phyloP scores from a whole-genome alignment of 2,329 filamentous ascomycete genomes.

The Diaporthe ilicicola region DNA sequence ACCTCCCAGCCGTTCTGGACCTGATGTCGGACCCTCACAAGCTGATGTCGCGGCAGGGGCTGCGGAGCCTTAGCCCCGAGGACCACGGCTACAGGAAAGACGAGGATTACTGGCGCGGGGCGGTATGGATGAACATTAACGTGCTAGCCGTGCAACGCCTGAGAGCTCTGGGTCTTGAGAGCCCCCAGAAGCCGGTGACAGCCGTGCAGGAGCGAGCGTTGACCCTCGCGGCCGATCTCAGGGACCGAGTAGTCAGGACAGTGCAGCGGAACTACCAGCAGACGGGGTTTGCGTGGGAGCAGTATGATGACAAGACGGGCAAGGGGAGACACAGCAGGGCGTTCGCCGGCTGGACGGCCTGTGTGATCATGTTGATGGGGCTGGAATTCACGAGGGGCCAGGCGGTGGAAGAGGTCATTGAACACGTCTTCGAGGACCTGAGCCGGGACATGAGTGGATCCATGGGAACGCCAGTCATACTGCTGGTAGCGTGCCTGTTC shows the following conservation, averaged over 20 bases:
- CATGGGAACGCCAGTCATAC: not conserved
- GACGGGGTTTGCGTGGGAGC: conserved; percentile 77
- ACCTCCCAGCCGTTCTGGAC: conserved; percentile 34
- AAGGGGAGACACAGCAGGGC: conserved; percentile 73
- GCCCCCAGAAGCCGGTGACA: not conserved
- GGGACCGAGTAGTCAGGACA: conserved; percentile 31
- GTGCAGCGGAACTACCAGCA: conserved; percentile 63
- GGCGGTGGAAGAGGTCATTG: conserved; percentile 8
- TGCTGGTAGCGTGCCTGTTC: not conserved
- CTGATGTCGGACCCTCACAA: conserved; percentile 31
- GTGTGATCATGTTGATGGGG: conserved; percentile 75
- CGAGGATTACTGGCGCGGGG: conserved; percentile 38
- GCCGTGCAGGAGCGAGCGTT: conserved; percentile 23
- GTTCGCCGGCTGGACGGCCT: conserved; percentile 78
- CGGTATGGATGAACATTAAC: conserved; percentile 38
- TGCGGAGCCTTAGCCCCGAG: conserved; percentile 35
- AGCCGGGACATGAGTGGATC: conserved; percentile 2
- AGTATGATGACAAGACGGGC: conserved; percentile 74
- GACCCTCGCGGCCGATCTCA: conserved; percentile 35
- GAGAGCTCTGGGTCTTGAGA: conserved; percentile 43
- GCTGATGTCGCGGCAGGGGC: conserved; percentile 33
- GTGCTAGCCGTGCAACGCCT: conserved; percentile 66
- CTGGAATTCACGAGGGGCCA: conserved; percentile 20
- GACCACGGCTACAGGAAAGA: conserved; percentile 34
- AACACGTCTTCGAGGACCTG: not conserved